Conservation (phyloP, 2,329 filamentous ascomycete species). For the Aureobasidium namibiae region DNA sequence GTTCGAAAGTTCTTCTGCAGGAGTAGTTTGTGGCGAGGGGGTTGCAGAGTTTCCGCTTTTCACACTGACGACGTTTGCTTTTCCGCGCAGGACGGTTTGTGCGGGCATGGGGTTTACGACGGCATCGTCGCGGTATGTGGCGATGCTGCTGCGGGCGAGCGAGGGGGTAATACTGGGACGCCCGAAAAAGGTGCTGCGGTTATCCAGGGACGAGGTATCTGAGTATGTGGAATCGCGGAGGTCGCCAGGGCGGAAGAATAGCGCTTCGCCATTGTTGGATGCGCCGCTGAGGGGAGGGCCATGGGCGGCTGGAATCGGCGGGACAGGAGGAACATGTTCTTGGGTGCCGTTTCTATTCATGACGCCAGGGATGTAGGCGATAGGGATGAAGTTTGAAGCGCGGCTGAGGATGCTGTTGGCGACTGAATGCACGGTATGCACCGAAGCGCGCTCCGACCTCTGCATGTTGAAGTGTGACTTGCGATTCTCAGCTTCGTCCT, state of each 20-base stretch:
- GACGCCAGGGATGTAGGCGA: slow-evolving; percentile 96
- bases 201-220: slow-evolving; percentile 50
- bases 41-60: slow-evolving; percentile 58
- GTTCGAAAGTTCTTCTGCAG: slow-evolving; percentile 45
- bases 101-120: slow-evolving; percentile 71
- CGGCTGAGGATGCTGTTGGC: slow-evolving; percentile 92
- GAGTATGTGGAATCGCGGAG: slow-evolving; percentile 88
- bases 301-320: slow-evolving; percentile 65
- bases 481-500: slow-evolving; percentile 48
- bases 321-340: slow-evolving; percentile 63
- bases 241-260: slow-evolving; percentile 89
- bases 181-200: slow-evolving; percentile 34
- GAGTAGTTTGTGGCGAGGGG: slow-evolving; percentile 30
- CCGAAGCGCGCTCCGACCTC: slow-evolving; percentile 54
- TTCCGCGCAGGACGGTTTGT: slow-evolving; percentile 77
- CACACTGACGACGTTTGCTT: slow-evolving; percentile 88
- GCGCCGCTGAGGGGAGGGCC: slow-evolving; percentile 47
- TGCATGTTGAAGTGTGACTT: slow-evolving; percentile 16
- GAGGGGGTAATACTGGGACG: slow-evolving; percentile 43
- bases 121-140: slow-evolving; percentile 86
- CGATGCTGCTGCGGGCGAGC: slow-evolving; percentile 53
- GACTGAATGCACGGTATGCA: slow-evolving; percentile 81
- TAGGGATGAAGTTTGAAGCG: slow-evolving; percentile 98
- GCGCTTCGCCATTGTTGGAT: slow-evolving; percentile 54
- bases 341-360: slow-evolving; percentile 72